Percentiles rank a stretch among this genome's conserved stretches.
Conservation (phyloP, 495 filamentous ascomycete genomes). For the Hypoxylon trugodes region DNA sequence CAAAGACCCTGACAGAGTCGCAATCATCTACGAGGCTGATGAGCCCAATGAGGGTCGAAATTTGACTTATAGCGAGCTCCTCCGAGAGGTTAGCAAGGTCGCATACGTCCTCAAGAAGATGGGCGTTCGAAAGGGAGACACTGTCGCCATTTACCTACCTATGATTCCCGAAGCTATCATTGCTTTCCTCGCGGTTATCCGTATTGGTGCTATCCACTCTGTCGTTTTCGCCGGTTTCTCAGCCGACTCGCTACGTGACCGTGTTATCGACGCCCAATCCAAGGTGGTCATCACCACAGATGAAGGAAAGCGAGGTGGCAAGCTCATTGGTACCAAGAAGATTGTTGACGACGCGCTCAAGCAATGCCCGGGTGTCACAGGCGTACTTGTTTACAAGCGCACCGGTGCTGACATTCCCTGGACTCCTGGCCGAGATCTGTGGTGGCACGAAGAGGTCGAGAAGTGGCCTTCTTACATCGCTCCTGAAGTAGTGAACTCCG, state of each 20-base stretch:
- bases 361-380: constrained; percentile 90
- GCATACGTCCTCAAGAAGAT: constrained; percentile 89
- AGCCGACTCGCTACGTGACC: constrained; percentile 94
- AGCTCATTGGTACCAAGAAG: constrained; percentile 98
- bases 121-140: constrained; percentile 97
- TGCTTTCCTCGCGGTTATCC: constrained; percentile 87
- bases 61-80: constrained; percentile 92
- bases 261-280: constrained; percentile 87
- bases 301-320: constrained; percentile 97
- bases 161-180: constrained; percentile 98
- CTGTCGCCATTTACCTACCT: constrained; percentile 95
- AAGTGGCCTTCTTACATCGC: constrained; percentile 93
- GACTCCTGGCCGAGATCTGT: constrained; percentile 88
- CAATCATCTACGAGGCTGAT: constrained; percentile 99
- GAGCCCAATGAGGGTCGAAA: constrained; percentile 86
- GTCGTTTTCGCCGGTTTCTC: constrained; percentile 99
- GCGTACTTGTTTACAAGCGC: constrained; percentile 91
- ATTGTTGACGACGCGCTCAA: constrained; percentile 98
- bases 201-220: constrained; percentile 96
- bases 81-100: constrained; percentile 88
- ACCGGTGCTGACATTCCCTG: constrained; percentile 92
- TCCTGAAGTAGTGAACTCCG: constrained; percentile 85
- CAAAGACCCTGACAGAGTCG: constrained; percentile 88
- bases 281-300: constrained; percentile 96
- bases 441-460: constrained; percentile 98